Base-by-base conservation (phyloP, 192 early-diverging fungal species). In the Coemansia sp. region DNA sequence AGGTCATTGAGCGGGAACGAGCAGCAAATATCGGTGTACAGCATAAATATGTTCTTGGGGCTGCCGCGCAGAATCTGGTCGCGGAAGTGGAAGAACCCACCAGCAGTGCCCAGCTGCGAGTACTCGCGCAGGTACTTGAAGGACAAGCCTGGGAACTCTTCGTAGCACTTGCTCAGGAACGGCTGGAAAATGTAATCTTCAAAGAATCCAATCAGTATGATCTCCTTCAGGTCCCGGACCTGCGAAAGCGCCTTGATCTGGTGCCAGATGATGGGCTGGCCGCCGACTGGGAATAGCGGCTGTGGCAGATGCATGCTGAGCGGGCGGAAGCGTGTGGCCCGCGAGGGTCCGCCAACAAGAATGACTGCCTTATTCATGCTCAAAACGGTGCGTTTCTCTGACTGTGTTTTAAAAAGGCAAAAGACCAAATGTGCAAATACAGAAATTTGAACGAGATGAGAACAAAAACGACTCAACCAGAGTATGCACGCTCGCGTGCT, bases 111-210 rank as follows among this genome's bases (percentile, higher is more conserved):
- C 43, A 99, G 83, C 11, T 94, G 88, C 69, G 93, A 92, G 83
- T 97, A 99, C 84, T 99, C 97, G 55, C 95, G 92, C 67, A 99
- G 85, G 77, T 99, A 99, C 59, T 95, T 89, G 75, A 98, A 91
- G 27, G 89, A 76, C 63, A 97, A 84, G 24, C 84, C 75, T 50
- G 92, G 91, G 75, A 93, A 99, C 70, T 97, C 93, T 47, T 88
- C 86, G 55, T 92, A 84, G 62, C 92, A 89, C 62, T 92, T 85
- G 53, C 90, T 88, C 45, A 99, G 76, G 79, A 97, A 99, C 29
- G 86, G 83, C 25, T 92, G 85, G 79, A 99, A 97, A 49, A 99
- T 88, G 53, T 83, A 82, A 75, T 96, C 92, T 64, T 99, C 97
- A 83, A 94, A 99, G 85, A 99, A 97, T 23, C 97, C 97, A 66